Evolutionary conservation across 495 filamentous ascomycete species (phyloP).

Genomic region (Penicillium canescens): DNA sequence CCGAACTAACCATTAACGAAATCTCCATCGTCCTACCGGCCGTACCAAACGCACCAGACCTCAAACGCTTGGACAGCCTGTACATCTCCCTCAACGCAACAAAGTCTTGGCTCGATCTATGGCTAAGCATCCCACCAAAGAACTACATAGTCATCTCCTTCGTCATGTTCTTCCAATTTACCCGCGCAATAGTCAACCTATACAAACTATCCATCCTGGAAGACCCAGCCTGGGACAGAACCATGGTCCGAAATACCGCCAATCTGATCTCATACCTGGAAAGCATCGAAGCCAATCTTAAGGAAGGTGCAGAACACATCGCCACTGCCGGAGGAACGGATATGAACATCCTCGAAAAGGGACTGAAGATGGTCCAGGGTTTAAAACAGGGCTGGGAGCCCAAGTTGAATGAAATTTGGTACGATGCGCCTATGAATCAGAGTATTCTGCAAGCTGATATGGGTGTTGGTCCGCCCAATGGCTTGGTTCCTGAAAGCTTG

Average conservation of each 20-base stretch:
- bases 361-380: constrained; percentile 17
- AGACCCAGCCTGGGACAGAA: constrained; percentile 36
- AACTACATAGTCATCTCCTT: constrained; percentile 37
- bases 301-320: constrained; percentile 8
- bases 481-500: too few relatives aligned
- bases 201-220: constrained; percentile 45
- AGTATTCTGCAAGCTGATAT: not conserved
- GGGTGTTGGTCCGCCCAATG: too few relatives aligned
- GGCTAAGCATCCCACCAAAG: constrained; percentile 29
- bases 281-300: constrained; percentile 14
- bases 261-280: constrained; percentile 29
- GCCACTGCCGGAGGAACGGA: constrained; percentile 1
- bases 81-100: constrained; percentile 34
- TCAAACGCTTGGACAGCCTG: constrained; percentile 34
- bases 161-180: constrained; percentile 41
- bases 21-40: constrained; percentile 27
- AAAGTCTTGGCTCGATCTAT: constrained; percentile 39
- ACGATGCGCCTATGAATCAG: constrained; percentile 6
- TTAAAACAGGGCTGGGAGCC: constrained; percentile 28
- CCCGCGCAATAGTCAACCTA: constrained; percentile 37
- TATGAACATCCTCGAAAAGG: constrained; percentile 23
- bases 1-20: constrained; percentile 48
- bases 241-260: constrained; percentile 28
- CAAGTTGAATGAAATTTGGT: constrained; percentile 27
- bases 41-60: constrained; percentile 18